These are phyloP conservation scores for Cadophora sp. DNA, from an alignment of 2,329 filamentous ascomycete genomes.

Conservation along the genomic window DNA sequence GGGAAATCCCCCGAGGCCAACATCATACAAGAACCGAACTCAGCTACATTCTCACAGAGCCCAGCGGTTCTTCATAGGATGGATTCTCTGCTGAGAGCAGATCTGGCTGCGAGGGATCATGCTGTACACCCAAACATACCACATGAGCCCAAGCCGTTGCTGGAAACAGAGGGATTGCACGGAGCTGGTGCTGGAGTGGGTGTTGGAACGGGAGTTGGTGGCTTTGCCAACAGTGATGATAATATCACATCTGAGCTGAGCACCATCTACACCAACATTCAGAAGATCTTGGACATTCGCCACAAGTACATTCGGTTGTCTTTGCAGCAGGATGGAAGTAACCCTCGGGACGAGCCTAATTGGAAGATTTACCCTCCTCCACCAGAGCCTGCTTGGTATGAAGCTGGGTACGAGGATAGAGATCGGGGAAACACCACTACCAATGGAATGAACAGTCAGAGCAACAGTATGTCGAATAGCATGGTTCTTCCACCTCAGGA, in stretches of 20 bases:
- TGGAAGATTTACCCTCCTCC: conserved; percentile 94
- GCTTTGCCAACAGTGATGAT: conserved; percentile 74
- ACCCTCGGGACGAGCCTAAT: conserved; percentile 81
- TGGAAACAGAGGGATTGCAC: conserved; percentile 61
- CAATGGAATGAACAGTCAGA: conserved; percentile 52
- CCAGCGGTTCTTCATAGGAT: conserved; percentile 31
- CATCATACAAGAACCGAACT: conserved; percentile 42
- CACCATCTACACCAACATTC: conserved; percentile 88
- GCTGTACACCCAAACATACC: conserved; percentile 57
- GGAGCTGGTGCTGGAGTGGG: conserved; percentile 65
- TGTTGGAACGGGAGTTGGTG: conserved; percentile 64
- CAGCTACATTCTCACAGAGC: conserved; percentile 23
- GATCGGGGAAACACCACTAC: conserved; percentile 33
- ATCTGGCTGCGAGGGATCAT: conserved; percentile 50
- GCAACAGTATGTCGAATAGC: conserved; percentile 52
- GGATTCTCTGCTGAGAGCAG: conserved; percentile 40
- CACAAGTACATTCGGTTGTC: conserved; percentile 90
- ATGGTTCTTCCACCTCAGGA: conserved; percentile 43
- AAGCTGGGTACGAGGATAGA: conserved; percentile 45
- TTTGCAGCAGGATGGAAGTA: conserved; percentile 80
- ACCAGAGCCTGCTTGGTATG: conserved; percentile 88
- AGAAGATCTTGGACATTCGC: conserved; percentile 85
- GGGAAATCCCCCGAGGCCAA: conserved; percentile 43
- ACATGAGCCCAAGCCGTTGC: conserved; percentile 60
- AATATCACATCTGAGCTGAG: conserved; percentile 84